These are phyloP conservation scores for Alectoria sarmentosa DNA, from an alignment of 495 filamentous ascomycete genomes.

Conservation along the genomic window DNA sequence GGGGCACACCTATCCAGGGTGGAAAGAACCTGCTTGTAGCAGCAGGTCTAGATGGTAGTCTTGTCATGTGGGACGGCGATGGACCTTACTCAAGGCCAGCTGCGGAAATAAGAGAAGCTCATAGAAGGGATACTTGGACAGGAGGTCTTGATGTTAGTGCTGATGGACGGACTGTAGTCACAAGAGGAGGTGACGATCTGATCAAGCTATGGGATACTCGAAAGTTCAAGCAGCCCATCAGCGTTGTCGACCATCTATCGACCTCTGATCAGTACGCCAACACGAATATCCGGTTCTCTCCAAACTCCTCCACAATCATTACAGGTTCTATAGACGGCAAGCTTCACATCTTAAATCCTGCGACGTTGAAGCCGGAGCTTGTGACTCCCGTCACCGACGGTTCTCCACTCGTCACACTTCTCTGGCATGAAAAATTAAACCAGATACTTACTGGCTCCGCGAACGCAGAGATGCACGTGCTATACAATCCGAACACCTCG, in stretches of 20 bases:
- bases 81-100: conserved; percentile 79
- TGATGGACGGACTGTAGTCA: conserved; percentile 84
- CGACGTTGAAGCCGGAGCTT: conserved; percentile 75
- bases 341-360: conserved; percentile 88
- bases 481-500: conserved; percentile 83
- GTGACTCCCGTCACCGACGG: conserved; percentile 80
- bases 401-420: conserved; percentile 70
- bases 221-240: conserved; percentile 87
- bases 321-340: conserved; percentile 83
- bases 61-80: conserved; percentile 88
- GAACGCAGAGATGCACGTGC: conserved; percentile 78
- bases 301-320: conserved; percentile 71
- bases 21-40: conserved; percentile 72
- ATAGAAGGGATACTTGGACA: conserved; percentile 81
- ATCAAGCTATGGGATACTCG: conserved; percentile 93
- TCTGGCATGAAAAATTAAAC: conserved; percentile 92
- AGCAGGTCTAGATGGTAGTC: conserved; percentile 81
- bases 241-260: conserved; percentile 68
- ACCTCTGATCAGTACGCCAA: conserved; percentile 78
- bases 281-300: conserved; percentile 82
- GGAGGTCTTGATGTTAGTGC: conserved; percentile 85
- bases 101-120: conserved; percentile 82
- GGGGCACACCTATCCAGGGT: conserved; percentile 73
- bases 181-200: conserved; percentile 81
- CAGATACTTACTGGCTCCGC: conserved; percentile 93